phyloP scores from a whole-genome alignment of 2,329 filamentous ascomycete species.

The Colletotrichum magnum region DNA sequence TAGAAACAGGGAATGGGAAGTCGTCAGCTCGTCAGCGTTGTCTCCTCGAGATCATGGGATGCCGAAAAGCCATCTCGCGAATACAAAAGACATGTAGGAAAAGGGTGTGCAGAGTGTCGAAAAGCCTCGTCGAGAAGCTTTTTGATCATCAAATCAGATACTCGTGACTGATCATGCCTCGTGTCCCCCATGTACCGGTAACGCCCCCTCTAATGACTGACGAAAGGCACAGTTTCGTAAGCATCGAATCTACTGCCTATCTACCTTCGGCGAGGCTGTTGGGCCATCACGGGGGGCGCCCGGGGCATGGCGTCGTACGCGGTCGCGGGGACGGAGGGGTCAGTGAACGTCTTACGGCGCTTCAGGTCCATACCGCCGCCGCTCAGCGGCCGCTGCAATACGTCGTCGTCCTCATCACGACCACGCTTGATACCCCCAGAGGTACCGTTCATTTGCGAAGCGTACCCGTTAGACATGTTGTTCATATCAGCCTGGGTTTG shows the following conservation, averaged over 20 bases:
- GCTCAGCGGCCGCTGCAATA: slow-evolving; percentile 70
- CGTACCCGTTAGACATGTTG: slow-evolving; percentile 74
- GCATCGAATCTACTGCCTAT: slow-evolving; percentile 32
- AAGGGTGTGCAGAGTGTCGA: slow-evolving; percentile 36
- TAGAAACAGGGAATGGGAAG: slow-evolving; percentile 51
- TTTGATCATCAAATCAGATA: slow-evolving; percentile 28
- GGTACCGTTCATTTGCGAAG: slow-evolving; percentile 77
- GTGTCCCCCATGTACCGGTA: slow-evolving; percentile 22
- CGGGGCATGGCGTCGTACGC: slow-evolving; percentile 66
- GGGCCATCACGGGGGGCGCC: slow-evolving; percentile 60
- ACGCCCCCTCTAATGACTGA: slow-evolving; percentile 36
- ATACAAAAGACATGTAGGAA: slow-evolving; percentile 46
- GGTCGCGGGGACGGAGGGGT: slow-evolving; percentile 67
- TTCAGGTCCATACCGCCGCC: slow-evolving; percentile 76
- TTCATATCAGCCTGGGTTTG: slow-evolving; percentile 74
- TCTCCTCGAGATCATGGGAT: slow-evolving; percentile 46
- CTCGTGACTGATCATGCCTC: slow-evolving; percentile 35
- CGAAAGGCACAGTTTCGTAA: slow-evolving; percentile 9
- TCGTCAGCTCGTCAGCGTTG: slow-evolving; percentile 55
- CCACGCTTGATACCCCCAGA: slow-evolving; percentile 60
- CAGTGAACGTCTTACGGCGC: slow-evolving; percentile 83
- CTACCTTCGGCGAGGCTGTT: slow-evolving; percentile 55
- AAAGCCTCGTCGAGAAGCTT: slow-evolving; percentile 25
- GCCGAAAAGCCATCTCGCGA: slow-evolving; percentile 48
- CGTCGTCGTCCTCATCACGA: slow-evolving; percentile 72